Conservation (phyloP, 441 rosid species). For the Jatropha podagrica region DNA sequence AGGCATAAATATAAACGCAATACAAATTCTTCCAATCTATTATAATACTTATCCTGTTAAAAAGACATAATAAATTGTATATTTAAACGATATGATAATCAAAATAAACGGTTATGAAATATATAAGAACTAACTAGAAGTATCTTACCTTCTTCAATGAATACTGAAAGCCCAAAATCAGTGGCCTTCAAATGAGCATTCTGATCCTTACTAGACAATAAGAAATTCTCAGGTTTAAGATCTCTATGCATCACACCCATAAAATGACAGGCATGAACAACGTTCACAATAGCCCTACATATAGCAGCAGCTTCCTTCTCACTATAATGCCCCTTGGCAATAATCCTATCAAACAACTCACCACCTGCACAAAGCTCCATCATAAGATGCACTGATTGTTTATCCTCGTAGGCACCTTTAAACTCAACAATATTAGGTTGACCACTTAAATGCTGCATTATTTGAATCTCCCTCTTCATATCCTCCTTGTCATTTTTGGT, state of each 20-base stretch:
- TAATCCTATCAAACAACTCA: conserved; percentile 83
- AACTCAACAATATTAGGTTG: conserved; percentile 89
- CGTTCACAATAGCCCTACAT: conserved; percentile 67
- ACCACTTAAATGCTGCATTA: conserved; percentile 85
- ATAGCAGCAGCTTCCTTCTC: conserved; percentile 83
- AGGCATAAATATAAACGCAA: neutral
- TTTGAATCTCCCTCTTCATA: conserved; percentile 71
- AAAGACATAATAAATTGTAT: neutral
- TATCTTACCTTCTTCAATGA: conserved; percentile 66
- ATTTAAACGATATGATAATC: neutral
- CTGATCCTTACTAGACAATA: conserved; percentile 66
- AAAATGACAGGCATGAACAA: conserved; percentile 81
- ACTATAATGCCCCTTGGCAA: conserved; percentile 69
- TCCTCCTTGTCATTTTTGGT: conserved; percentile 71
- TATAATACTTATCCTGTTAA: neutral
- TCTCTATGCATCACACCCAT: conserved; percentile 93
- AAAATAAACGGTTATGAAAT: neutral
- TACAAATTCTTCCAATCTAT: neutral
- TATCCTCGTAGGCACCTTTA: conserved; percentile 86
- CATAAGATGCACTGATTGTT: conserved; percentile 72
- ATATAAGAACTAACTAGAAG: neutral
- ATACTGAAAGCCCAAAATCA: conserved; percentile 86
- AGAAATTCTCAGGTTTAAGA: conserved; percentile 93
- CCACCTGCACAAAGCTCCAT: conserved; percentile 96
- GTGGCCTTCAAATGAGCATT: conserved; percentile 76